A percentile compares a stretch with the other conserved stretches of the same genome.
phyloP scores from a whole-genome alignment of 2,329 filamentous ascomycete genomes.

The Curvularia hawaiiensis region DNA sequence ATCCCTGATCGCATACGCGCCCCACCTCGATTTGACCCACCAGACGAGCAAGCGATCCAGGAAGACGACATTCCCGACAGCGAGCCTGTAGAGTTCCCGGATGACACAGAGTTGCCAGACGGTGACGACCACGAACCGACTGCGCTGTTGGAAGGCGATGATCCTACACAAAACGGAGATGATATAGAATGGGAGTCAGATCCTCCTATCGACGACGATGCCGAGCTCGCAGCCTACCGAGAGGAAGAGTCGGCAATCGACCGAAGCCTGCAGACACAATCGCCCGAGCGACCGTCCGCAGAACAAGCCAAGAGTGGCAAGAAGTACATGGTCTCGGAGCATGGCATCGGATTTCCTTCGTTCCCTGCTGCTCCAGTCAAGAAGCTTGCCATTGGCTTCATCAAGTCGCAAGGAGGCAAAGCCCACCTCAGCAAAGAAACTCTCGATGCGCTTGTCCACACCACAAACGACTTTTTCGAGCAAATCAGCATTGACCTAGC shows the following conservation, averaged over 20 bases:
- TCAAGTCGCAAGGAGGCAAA: conserved; percentile 69
- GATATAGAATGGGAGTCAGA: conserved; percentile 42
- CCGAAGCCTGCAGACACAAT: conserved; percentile 39
- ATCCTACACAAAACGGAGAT: conserved; percentile 22
- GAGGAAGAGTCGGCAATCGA: conserved; percentile 44
- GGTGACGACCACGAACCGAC: conserved; percentile 26
- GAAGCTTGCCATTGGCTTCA: conserved; percentile 70
- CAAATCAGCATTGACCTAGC: conserved; percentile 80
- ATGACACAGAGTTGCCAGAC: conserved; percentile 33
- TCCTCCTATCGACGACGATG: conserved; percentile 29
- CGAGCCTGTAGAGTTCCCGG: conserved; percentile 24
- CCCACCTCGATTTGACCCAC: conserved; percentile 21
- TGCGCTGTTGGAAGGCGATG: conserved; percentile 34
- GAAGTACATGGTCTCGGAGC: conserved; percentile 64
- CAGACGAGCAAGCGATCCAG: conserved; percentile 19
- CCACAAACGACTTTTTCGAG: conserved; percentile 91
- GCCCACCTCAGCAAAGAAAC: conserved; percentile 75
- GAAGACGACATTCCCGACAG: conserved; percentile 10
- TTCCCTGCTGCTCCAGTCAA: conserved; percentile 77
- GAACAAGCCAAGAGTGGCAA: conserved; percentile 31
- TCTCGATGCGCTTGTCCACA: conserved; percentile 74
- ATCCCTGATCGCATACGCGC: conserved; percentile 44
- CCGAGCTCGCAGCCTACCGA: conserved; percentile 41
- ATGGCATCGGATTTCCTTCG: conserved; percentile 77
- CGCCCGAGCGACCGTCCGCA: conserved; percentile 26